A percentile compares a stretch with the other conserved stretches of the same genome.
Evolutionary conservation across 306 rosid genomes (phyloP).

Genomic region (Albizia julibrissin): DNA sequence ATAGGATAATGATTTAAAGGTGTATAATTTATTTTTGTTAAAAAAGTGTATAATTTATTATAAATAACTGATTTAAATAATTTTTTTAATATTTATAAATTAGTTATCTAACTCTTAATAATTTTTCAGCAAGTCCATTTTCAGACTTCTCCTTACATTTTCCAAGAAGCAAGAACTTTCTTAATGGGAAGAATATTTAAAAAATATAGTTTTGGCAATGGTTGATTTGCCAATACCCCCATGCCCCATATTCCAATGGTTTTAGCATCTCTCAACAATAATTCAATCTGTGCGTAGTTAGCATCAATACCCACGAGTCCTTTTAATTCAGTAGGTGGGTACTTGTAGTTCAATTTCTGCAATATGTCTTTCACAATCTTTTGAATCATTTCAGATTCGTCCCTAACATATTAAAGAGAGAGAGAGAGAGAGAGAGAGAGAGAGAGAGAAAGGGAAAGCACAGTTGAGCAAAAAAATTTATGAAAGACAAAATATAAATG

Average conservation of each 20-base stretch:
- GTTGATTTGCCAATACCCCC: no score
- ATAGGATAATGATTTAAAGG: no score
- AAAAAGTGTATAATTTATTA: no score
- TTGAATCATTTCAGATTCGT: background rate
- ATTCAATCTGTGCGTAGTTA: background rate
- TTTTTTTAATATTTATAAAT: no score
- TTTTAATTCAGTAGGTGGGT: background rate
- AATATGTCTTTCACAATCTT: background rate
- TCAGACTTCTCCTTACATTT: no score
- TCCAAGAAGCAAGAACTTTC: no score
- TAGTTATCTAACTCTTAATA: no score
- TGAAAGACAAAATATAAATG: background rate
- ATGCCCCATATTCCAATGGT: conserved; percentile 12
- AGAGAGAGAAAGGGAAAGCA: background rate
- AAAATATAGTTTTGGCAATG: no score
- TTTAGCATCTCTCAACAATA: background rate
- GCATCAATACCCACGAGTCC: background rate
- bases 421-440: background rate
- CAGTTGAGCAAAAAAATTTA: background rate
- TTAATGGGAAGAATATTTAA: no score
- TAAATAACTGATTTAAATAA: no score
- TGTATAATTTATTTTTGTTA: no score
- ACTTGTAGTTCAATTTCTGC: background rate
- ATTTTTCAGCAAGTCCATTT: no score
- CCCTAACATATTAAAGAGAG: background rate